These are phyloP conservation scores for Teratosphaeria destructans DNA, from an alignment of 2,329 filamentous ascomycete genomes.

Conservation along the genomic window DNA sequence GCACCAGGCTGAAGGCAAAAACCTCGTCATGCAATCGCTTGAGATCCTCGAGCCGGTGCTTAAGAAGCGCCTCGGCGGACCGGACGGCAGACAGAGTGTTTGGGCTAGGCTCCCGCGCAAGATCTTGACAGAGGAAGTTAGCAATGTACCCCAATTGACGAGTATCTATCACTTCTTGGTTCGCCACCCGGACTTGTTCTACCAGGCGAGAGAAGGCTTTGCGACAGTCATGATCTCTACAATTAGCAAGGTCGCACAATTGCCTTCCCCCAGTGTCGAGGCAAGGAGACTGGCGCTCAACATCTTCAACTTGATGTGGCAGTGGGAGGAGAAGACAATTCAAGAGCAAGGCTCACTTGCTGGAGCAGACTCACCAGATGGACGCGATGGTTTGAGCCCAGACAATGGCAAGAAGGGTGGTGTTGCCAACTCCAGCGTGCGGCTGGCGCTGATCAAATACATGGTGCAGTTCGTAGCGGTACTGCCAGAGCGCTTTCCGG, in stretches of 20 bases:
- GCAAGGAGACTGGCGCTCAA: constrained; percentile 85
- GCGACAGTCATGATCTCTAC: constrained; percentile 80
- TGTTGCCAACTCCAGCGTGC: constrained; percentile 43
- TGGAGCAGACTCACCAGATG: constrained; percentile 15
- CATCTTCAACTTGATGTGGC: constrained; percentile 81
- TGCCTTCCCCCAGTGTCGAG: constrained; percentile 77
- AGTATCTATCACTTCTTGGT: constrained; percentile 97
- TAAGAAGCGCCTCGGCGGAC: constrained; percentile 66
- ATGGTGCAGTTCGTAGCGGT: constrained; percentile 91
- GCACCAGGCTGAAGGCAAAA: constrained; percentile 87
- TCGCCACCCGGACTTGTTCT: constrained; percentile 84
- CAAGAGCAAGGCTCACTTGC: constrained; percentile 42
- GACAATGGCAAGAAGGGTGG: constrained; percentile 20
- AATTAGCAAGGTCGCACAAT: constrained; percentile 74
- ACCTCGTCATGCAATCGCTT: constrained; percentile 84
- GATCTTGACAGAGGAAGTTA: constrained; percentile 85
- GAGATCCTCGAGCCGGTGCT: constrained; percentile 92
- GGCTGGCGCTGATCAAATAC: constrained; percentile 83
- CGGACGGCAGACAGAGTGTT: constrained; percentile 62
- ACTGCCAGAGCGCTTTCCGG: constrained; percentile 72
- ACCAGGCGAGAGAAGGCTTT: constrained; percentile 87
- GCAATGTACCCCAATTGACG: constrained; percentile 90
- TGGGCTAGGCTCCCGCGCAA: constrained; percentile 88
- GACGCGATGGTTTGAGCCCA: constrained; percentile 5
- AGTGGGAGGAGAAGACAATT: constrained; percentile 80